Conservation (phyloP, 768 basidiomycete species). For the Psilocybe subaeruginosa region DNA sequence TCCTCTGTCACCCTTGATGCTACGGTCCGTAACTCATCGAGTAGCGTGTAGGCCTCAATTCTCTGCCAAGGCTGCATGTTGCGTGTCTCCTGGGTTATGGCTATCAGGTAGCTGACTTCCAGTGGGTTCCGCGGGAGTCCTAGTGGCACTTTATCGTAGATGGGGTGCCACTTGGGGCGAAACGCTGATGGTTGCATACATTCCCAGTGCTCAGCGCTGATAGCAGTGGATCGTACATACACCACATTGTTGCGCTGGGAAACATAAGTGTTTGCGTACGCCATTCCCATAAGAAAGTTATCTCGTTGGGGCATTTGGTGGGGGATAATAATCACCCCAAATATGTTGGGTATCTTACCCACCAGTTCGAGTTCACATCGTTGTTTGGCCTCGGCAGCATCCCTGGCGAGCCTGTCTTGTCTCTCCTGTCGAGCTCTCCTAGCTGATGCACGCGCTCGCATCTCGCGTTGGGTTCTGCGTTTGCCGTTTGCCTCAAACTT, state of each 20-base stretch:
- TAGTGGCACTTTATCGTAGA: not conserved
- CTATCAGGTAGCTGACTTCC: not conserved
- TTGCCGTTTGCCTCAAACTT: not conserved
- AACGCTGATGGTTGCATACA: not conserved
- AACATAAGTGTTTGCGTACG: not conserved
- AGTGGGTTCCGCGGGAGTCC: not conserved
- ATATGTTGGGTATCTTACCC: not conserved
- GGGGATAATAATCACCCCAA: not conserved
- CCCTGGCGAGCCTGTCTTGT: no score
- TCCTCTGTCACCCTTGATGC: not conserved
- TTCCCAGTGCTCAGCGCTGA: not conserved
- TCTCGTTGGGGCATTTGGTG: not conserved
- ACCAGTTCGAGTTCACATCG: no score
- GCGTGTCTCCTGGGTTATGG: not conserved
- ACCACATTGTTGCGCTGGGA: not conserved
- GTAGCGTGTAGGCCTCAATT: not conserved
- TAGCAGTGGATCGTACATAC: not conserved
- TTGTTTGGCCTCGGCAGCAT: no score
- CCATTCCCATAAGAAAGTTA: not conserved
- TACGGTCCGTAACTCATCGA: not conserved
- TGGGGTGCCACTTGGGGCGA: not conserved
- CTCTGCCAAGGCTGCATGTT: not conserved
- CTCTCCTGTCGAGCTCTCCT: no score
- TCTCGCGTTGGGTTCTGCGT: not conserved
- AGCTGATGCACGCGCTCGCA: not conserved